Base-by-base conservation (phyloP, 2,329 filamentous ascomycete species). In the Akanthomyces uredinophilus region DNA sequence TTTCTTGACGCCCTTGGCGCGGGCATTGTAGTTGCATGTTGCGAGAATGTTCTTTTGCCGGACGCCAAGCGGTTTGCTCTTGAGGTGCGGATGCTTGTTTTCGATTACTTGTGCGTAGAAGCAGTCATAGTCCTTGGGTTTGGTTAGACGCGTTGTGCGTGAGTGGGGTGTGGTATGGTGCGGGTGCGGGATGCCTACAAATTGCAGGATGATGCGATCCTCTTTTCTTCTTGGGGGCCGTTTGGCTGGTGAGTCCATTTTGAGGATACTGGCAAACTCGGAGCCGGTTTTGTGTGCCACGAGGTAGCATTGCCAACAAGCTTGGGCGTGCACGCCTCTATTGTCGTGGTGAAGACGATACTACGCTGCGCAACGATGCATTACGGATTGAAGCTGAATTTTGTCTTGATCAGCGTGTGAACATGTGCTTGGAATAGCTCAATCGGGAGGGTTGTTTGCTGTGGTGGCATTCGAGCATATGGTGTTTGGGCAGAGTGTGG, bases 61-160 rank as follows among this genome's bases (percentile, higher is more conserved):
- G 63, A 96, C 87, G 41, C 92, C 93, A 39, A 98, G 79, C 7
- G 92, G 91, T 20, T 89, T 77, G 1, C 82, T 80, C 70, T 86
- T 91, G 62, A 97, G 79, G 2, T 82, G 78, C 0, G 92, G 91
- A 66, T 90, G 87, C 71, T 90, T 88, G 66, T 88, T 88, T 76
- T 97, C 92, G 67, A 95, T 88, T 10, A 95, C 92, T 55, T 92
- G 91, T 24, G 93, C 93, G 74, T 98, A 98, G 79, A 98, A 98
- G 78, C 91, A 96, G 78, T 94, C 91, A 73, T 92, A 91, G 74
- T 91, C 87, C 86, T 89, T 61, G 13, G 20, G 50, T 57, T 29
- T 47, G 59, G 63, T 65, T 52, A 69, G 65, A 10, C 29, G 47
- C 22, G 44, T 55, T 63, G 60, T n/a, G 16, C 43, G 13, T 60